Conservation (phyloP, 1,284 basidiomycete species). For the Trametes pubescens region DNA sequence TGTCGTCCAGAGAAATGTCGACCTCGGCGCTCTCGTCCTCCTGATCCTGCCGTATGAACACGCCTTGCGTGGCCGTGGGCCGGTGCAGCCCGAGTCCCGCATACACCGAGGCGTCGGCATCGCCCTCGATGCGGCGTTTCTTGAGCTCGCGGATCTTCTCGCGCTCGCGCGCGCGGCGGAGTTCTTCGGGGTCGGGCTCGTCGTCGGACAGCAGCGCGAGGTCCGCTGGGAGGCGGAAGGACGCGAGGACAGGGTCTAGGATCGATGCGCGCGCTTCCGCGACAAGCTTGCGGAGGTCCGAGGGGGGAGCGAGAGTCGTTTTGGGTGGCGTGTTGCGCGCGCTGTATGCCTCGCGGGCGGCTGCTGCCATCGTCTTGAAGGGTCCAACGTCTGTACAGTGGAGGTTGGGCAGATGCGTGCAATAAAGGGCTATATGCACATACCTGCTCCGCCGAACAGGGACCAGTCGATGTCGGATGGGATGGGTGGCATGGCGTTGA, state of each 20-base stretch:
- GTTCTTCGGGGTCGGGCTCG: conserved; percentile 51
- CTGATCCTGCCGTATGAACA: conserved; percentile 61
- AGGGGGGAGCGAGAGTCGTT: conserved; percentile 56
- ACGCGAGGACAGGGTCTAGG: conserved; percentile 66
- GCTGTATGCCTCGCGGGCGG: conserved; percentile 46
- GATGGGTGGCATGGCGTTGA: conserved; percentile 47
- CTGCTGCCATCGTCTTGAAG: conserved; percentile 53
- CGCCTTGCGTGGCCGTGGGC: conserved; percentile 43
- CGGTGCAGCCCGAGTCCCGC: conserved; percentile 40
- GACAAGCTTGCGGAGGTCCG: conserved; percentile 69
- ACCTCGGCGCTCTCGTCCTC: conserved; percentile 69
- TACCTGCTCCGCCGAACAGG: conserved; percentile 56
- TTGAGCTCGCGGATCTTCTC: conserved; percentile 65
- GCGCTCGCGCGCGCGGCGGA: conserved; percentile 53
- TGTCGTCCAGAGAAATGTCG: conserved; percentile 50
- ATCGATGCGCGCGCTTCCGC: conserved; percentile 58
- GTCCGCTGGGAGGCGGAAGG: conserved; percentile 42
- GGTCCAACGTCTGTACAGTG: conserved; percentile 48
- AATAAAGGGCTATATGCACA: conserved; percentile 18
- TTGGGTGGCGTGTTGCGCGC: conserved; percentile 48
- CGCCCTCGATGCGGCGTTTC: conserved; percentile 54
- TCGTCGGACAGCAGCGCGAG: conserved; percentile 48
- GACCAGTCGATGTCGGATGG: conserved; percentile 61
- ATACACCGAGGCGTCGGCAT: conserved; percentile 25
- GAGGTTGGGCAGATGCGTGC: not conserved